phyloP scores from a whole-genome alignment of 2,329 filamentous ascomycete species.

The Ascochyta pisi region DNA sequence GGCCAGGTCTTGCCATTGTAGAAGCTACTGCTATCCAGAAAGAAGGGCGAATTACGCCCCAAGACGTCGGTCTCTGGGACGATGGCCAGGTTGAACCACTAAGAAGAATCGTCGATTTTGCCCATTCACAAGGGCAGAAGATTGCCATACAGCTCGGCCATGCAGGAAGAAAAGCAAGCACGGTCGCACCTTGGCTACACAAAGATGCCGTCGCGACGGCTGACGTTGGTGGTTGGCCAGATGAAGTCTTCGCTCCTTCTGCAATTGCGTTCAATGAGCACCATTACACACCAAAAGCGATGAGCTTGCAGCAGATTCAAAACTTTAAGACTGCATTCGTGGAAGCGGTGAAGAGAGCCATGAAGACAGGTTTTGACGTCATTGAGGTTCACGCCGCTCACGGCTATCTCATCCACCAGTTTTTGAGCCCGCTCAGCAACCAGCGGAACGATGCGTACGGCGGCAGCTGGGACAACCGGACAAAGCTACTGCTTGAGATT shows the following conservation, averaged over 20 bases:
- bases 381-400: too few relatives aligned
- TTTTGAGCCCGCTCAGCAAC: too few relatives aligned
- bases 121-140: constrained; percentile 17
- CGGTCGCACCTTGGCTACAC: constrained; percentile 19
- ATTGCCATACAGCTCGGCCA: constrained; percentile 29
- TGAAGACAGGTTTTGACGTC: too few relatives aligned
- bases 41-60: constrained; percentile 25
- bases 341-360: too few relatives aligned
- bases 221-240: constrained; percentile 30
- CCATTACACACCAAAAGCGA: background rate
- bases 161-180: constrained; percentile 28
- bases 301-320: too few relatives aligned
- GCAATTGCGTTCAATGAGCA: constrained; percentile 3
- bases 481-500: too few relatives aligned
- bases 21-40: constrained; percentile 28
- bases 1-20: constrained; percentile 26
- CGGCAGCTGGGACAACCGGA: too few relatives aligned
- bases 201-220: constrained; percentile 4
- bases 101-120: constrained; percentile 23
- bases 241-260: constrained; percentile 29
- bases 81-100: constrained; percentile 26
- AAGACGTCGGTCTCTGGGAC: constrained; percentile 25
- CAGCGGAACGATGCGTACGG: too few relatives aligned
- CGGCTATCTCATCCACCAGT: too few relatives aligned
- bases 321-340: too few relatives aligned